phyloP scores from a whole-genome alignment of 208 protist genomes.

The Acanthamoeba triangularis region DNA sequence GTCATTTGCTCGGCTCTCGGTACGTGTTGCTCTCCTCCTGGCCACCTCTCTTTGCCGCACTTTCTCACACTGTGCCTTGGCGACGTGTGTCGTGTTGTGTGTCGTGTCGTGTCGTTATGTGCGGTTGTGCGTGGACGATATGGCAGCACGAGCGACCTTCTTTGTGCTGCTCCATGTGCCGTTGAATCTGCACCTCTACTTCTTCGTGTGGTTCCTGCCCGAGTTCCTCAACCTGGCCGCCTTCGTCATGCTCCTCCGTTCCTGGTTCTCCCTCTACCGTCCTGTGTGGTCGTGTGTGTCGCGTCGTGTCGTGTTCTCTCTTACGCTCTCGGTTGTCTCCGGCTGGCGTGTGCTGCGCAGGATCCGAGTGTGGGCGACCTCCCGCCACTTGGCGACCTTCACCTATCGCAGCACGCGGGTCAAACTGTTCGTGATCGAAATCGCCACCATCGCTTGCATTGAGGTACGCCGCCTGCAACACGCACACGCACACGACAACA shows the following conservation, averaged over 20 bases:
- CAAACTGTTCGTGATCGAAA: neutral
- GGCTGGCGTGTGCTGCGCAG: neutral
- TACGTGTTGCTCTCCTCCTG: neutral
- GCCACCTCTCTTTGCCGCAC: too few species aligned
- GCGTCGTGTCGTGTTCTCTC: too few species aligned
- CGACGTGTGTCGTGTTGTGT: too few species aligned
- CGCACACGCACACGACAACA: neutral
- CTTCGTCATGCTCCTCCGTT: slow-evolving; percentile 51
- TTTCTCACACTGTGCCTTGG: too few species aligned
- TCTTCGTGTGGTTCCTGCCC: slow-evolving; percentile 46
- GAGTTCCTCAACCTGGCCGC: slow-evolving; percentile 62
- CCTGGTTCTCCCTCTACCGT: neutral
- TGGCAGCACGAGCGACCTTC: neutral
- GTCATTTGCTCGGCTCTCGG: neutral
- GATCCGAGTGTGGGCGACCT: slow-evolving; percentile 51
- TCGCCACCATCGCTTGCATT: neutral
- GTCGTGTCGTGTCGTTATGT: too few species aligned
- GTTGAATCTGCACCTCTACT: slow-evolving; percentile 44
- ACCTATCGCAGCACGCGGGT: slow-evolving; percentile 8
- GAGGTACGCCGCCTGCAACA: neutral
- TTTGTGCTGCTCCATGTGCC: slow-evolving; percentile 21
- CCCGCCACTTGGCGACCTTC: slow-evolving; percentile 42
- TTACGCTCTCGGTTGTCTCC: too few species aligned
- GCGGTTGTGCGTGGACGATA: too few species aligned
- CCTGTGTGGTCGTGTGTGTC: neutral